Conservation (phyloP, 2,329 filamentous ascomycete species). For the Cladosporium sp. region DNA sequence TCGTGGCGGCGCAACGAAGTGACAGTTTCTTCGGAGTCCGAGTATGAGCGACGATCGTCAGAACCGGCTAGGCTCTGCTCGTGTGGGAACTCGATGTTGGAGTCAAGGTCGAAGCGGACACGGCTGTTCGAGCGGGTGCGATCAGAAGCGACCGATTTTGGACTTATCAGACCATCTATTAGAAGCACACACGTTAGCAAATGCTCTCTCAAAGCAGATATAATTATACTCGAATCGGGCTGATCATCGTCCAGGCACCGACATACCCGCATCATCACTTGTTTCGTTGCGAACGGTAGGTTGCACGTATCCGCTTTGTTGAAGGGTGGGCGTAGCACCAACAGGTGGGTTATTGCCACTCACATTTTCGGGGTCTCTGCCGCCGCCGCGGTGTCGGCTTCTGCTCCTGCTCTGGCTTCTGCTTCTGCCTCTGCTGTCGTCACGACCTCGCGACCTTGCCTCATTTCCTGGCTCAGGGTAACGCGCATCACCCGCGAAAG, state of each 20-base stretch:
- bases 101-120: conserved; percentile 37
- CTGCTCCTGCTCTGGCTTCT: conserved; percentile 33
- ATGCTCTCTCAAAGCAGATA: not conserved
- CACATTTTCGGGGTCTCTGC: conserved; percentile 51
- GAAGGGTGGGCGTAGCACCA: conserved; percentile 8
- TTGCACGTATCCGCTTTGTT: not conserved
- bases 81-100: conserved; percentile 35
- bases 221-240: conserved; percentile 17
- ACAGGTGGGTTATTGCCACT: conserved; percentile 38
- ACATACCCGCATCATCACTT: conserved; percentile 30
- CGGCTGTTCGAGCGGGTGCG: conserved; percentile 33
- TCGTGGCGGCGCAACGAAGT: conserved; percentile 34
- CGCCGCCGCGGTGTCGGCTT: conserved; percentile 25
- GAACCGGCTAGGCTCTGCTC: conserved; percentile 26
- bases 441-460: conserved; percentile 23
- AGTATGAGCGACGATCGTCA: conserved; percentile 19
- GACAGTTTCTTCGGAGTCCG: conserved; percentile 20
- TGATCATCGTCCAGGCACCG: conserved; percentile 18
- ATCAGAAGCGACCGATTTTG: conserved; percentile 19
- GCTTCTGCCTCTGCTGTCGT: conserved; percentile 34
- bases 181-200: not conserved
- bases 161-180: conserved; percentile 37
- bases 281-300: conserved; percentile 11
- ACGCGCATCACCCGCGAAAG: conserved; percentile 36
- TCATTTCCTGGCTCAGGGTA: conserved; percentile 28